These are phyloP conservation scores for Eutrema salsugineum DNA, from an alignment of 441 rosid species.

Conservation along the genomic window DNA sequence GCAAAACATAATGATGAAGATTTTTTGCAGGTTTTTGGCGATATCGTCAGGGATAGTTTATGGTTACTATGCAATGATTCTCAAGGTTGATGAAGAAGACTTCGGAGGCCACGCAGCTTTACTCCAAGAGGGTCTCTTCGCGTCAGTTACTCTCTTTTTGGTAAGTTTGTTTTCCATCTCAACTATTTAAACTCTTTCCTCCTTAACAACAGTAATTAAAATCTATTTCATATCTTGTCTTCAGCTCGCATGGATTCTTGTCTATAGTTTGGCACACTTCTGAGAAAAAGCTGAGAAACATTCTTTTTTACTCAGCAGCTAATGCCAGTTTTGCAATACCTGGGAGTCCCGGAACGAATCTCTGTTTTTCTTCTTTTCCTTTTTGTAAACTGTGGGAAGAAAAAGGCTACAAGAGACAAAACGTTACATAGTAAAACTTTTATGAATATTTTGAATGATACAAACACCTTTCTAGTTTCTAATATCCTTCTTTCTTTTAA, in stretches of 20 bases:
- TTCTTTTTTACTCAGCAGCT: neutral
- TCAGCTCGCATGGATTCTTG: slow-evolving; percentile 93
- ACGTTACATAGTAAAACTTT: slow-evolving; percentile 7
- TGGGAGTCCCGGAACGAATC: neutral
- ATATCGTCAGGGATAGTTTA: slow-evolving; percentile 72
- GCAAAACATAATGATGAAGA: neutral
- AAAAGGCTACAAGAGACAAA: neutral
- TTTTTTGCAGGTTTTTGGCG: slow-evolving; percentile 60
- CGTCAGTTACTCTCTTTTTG: slow-evolving; percentile 76
- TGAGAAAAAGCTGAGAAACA: slow-evolving; percentile 38
- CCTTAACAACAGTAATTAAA: neutral
- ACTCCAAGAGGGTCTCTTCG: slow-evolving; percentile 94
- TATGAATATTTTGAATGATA: slow-evolving; percentile 13
- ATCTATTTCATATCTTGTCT: slow-evolving; percentile 14
- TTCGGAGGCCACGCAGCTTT: slow-evolving; percentile 91
- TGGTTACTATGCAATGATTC: slow-evolving; percentile 76
- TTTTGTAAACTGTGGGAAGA: neutral
- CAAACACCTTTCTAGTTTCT: slow-evolving; percentile 1
- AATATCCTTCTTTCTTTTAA: neutral
- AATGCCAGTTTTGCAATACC: neutral
- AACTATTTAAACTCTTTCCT: neutral
- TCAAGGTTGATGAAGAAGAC: slow-evolving; percentile 86
- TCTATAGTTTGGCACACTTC: slow-evolving; percentile 92
- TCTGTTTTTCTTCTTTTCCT: neutral
- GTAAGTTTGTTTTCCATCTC: slow-evolving; percentile 32